Evolutionary conservation across 345 rosid species (phyloP).

Genomic region (Brassica incana): DNA sequence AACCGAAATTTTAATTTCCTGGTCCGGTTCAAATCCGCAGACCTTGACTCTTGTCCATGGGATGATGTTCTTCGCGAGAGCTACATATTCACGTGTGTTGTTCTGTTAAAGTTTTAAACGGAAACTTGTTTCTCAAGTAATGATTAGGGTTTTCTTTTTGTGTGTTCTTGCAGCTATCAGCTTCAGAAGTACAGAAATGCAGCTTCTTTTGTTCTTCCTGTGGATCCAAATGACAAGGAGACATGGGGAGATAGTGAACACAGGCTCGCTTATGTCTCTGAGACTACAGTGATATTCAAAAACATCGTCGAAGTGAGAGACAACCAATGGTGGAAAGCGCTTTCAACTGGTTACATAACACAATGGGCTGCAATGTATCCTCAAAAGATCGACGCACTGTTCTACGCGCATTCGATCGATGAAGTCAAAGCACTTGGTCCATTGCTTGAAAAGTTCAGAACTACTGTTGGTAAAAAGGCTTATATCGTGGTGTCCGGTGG

Average conservation of each 20-base stretch:
- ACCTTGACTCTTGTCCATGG: conserved; percentile 9
- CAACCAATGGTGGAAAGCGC: conserved; percentile 97
- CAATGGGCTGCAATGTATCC: conserved; percentile 98
- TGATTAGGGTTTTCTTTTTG: background rate
- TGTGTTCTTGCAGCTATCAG: conserved; percentile 69
- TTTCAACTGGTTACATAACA: conserved; percentile 84
- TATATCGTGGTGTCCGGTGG: conserved; percentile 87
- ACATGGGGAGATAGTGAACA: conserved; percentile 99
- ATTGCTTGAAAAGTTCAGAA: conserved; percentile 77
- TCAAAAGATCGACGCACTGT: conserved; percentile 87
- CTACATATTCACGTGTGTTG: conserved; percentile 26
- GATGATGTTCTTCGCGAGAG: conserved; percentile 27
- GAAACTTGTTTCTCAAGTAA: conserved; percentile 11
- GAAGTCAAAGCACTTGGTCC: conserved; percentile 77
- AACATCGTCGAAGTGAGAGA: conserved; percentile 90
- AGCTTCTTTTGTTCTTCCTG: conserved; percentile 89
- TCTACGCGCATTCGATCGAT: conserved; percentile 80
- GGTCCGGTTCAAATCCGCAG: background rate
- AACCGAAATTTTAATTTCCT: background rate
- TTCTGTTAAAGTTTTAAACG: conserved; percentile 3
- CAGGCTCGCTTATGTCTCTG: conserved; percentile 89
- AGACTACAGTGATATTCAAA: conserved; percentile 94
- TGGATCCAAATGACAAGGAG: conserved; percentile 78
- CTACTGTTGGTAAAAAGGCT: conserved; percentile 86
- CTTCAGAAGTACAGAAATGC: conserved; percentile 95